Base-by-base conservation (phyloP, 176 grass and related monocot genomes). In the Oryza rufipogon region DNA sequence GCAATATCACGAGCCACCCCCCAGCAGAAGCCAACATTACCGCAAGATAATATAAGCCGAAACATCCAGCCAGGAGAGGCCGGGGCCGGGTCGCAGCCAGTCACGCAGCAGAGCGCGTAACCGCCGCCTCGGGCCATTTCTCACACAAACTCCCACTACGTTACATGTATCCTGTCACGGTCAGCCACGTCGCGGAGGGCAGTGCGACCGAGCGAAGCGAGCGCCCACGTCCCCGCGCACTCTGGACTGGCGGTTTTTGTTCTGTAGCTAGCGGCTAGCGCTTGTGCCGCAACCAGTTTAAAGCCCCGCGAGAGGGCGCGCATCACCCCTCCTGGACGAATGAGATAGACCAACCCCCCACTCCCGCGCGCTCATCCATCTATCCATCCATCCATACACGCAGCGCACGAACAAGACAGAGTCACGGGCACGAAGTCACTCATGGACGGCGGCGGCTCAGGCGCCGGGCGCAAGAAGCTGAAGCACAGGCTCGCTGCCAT, bases 401-500 rank as follows among this genome's bases (percentile, higher is more conserved):
- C 45, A 20, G 64, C 68, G 11, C 44, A 42, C 58, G 56, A 61
- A 61, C 7, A 25, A 19, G 3, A 58, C 54, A 58, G 0, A 25
- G 26, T 20, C 17, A 33, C 13, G 28, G 34, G 7, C 28, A 46
- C 71, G 32, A 63, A 63, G 77, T 66, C 42, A 63, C 77, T 66
- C 42, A 90, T 91, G 85, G 89, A 91, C 66, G 64, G 76, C 66
- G 64, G 76, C 66, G 64, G 76, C 39, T 16, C 77, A 52, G n/a
- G 64, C 64, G 39, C 25, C 38, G 76, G 69, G 80, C 83, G 83
- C 75, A 91, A 82, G 82, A 94, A 89, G 75, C 84, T 97, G 45
- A 97, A 87, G 86, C 87, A 91, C 36, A 84, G 92, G 9, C 74
- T 97, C 0, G 87, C 90, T 15, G 89, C 89, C 70, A 86, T 97